Base-by-base conservation (phyloP, 164 flowering plant species). In the Tetracentron sinense region DNA sequence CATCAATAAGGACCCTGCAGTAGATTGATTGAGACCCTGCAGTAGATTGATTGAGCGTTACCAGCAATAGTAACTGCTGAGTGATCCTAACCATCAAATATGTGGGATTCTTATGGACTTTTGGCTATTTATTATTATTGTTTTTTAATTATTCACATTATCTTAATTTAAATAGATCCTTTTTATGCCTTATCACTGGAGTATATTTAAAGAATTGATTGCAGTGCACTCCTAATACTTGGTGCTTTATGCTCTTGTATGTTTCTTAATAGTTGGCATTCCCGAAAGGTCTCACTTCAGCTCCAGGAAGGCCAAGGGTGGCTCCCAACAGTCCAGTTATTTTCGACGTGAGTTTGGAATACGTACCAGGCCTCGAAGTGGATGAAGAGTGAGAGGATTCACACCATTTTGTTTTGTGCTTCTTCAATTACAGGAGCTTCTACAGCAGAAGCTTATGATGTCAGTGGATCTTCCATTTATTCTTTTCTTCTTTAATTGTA, bases 301-400 rank as follows among this genome's bases (percentile, higher is more conserved):
- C 98, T n/a, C 96, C 97, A 25, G 97, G 97, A 69, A 82, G 97
- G 85, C 96, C 98, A 50, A 82, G 96, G 62, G 98, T 94, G 62
- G 86, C 92, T 66, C 75, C 98, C 63, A 90, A 66, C 64, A 90
- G 96, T 70, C 96, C 93, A 4, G 96, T 87, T 21, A 42, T 94
- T 21, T 94, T 94, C 30, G 97, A 94, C 35, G 98, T 90, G 56
- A 94, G 96, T 62, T 77, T 93, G 78, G 92, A 85, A 64, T 93
- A 85, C 77, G 75, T 93, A 52, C 96, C 97, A 25, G 98, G 97
- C 20, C 95, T 90, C 35, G 98, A 93, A 69, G 6, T 33, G 1
- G 95, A 89, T 26, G 97, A 89, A 64, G 92, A 89, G 67, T 85
- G 66, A 68, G 44, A 60, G 48, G 7, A 29, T 4, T 25, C 22